Base-by-base conservation (phyloP, 2,329 filamentous ascomycete genomes). In the Dothistroma pini region DNA sequence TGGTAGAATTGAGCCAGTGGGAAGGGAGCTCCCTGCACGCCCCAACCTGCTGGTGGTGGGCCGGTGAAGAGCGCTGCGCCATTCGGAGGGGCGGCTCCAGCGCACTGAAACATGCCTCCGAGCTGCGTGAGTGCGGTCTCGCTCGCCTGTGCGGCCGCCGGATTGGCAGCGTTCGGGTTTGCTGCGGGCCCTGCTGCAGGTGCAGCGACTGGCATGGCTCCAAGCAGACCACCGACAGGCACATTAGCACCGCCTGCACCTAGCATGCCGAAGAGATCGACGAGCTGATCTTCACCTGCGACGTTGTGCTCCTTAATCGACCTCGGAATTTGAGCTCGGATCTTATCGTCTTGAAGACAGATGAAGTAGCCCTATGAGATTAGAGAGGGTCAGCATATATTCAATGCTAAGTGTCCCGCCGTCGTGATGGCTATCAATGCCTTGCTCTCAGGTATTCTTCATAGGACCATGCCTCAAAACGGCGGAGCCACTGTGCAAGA, bases 271-370 rank as follows among this genome's bases (percentile, higher is more conserved):
- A 54, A 54, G 31, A 41, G 21, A n/a, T 38, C 52, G 31, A 19
- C 32, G 22, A 54, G 16, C 22, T 21, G 19, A 32, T 22, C 52
- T n/a, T 29, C 54, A 12, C 41, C 38, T 31, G 21, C 35, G 22
- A 66, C n/a, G 56, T 68, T 67, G 66, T 69, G 67, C 60, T 70
- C 65, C 22, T 65, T 56, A 49, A 66, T 64, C 61, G 69, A 66
- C 25, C 54, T 63, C 5, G 61, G 56, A 10, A 70, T 52, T n/a
- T 65, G 60, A 47, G 61, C 58, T 2, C 44, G 35, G 34, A 69
- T 67, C 41, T 64, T 34, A 8, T 63, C 61, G 16, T 55, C 56
- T 32, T 61, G 53, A 8, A 69, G 7, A 54, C 68, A 69, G 31
- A 69, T 51, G 61, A 63, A 66, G 55, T 68, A 69, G 25, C 25